Evolutionary conservation across 2,329 filamentous ascomycete genomes (phyloP).

Genomic region (Beauveria bassiana): DNA sequence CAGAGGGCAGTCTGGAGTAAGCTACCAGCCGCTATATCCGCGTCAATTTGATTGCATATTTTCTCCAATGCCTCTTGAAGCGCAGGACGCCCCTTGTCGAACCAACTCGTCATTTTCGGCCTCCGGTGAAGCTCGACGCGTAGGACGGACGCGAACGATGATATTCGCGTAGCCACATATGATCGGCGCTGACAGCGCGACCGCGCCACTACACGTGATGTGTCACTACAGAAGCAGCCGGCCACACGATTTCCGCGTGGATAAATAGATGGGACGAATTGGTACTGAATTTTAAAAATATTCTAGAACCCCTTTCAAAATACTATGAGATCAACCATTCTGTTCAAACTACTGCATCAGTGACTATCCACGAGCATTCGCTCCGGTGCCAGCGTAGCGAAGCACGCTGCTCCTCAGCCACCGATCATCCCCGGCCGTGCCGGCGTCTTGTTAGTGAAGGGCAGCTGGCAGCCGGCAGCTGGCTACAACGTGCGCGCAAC

Average conservation of each 20-base stretch:
- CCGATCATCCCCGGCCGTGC: neutral
- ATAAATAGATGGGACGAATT: neutral
- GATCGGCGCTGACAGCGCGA: neutral
- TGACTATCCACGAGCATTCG: too few relatives aligned
- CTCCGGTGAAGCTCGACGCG: neutral
- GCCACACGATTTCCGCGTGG: neutral
- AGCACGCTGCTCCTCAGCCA: neutral
- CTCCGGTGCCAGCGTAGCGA: neutral
- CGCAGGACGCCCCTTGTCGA: slow-evolving; percentile 29
- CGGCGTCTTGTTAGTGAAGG: neutral
- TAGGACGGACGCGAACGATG: neutral
- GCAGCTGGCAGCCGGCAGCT: neutral
- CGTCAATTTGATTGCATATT: slow-evolving; percentile 33
- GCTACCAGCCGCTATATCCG: slow-evolving; percentile 29
- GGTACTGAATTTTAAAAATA: neutral
- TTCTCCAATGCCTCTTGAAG: slow-evolving; percentile 32
- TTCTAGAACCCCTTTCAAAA: neutral
- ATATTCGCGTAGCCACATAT: slow-evolving; percentile 5
- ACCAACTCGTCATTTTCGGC: slow-evolving; percentile 31
- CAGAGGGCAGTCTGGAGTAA: neutral
- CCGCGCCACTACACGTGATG: slow-evolving; percentile 7
- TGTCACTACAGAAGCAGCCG: neutral
- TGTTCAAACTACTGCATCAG: too few relatives aligned
- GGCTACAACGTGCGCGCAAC: neutral
- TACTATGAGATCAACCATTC: too few relatives aligned